Evolutionary conservation across 2,329 filamentous ascomycete species (phyloP).

Genomic region (Sporothrix sp.): DNA sequence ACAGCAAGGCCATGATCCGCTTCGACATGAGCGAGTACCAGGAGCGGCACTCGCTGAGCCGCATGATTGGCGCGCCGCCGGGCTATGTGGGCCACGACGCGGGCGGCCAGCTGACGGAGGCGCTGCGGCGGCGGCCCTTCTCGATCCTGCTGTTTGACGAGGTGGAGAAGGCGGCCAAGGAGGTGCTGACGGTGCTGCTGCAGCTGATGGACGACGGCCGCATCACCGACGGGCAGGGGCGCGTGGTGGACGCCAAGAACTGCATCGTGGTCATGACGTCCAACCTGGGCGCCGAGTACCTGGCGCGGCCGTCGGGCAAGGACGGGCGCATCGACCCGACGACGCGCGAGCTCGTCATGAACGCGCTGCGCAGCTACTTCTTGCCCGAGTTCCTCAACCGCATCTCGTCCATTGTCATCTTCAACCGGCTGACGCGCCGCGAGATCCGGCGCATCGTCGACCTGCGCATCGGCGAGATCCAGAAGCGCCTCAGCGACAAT

Average conservation of each 20-base stretch:
- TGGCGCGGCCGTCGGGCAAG: conserved; percentile 65
- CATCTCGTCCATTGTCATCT: conserved; percentile 92
- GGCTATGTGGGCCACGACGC: conserved; percentile 96
- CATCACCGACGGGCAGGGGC: conserved; percentile 95
- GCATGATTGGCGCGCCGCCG: conserved; percentile 96
- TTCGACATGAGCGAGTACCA: conserved; percentile 99
- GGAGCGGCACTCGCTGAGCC: conserved; percentile 85
- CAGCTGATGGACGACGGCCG: conserved; percentile 99
- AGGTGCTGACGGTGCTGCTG: conserved; percentile 91
- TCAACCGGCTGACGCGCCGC: conserved; percentile 82
- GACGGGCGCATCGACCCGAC: conserved; percentile 80
- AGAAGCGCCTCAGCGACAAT: conserved; percentile 80
- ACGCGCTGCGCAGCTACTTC: conserved; percentile 87
- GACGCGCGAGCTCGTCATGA: conserved; percentile 84
- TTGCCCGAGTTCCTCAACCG: conserved; percentile 97
- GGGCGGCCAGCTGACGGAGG: conserved; percentile 91
- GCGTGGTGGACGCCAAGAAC: conserved; percentile 90
- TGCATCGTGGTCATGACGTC: conserved; percentile 99
- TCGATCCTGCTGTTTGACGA: conserved; percentile 97
- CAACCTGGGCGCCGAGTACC: conserved; percentile 88
- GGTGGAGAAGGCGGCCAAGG: conserved; percentile 97
- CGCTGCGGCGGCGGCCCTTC: conserved; percentile 87
- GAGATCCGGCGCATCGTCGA: conserved; percentile 97
- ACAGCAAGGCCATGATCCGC: conserved; percentile 93
- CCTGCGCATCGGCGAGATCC: conserved; percentile 75